Evolutionary conservation across 176 grass and related monocot genomes (phyloP), one percentile per base, ranked within the genome.

Genomic region (Aegilops bicornis): DNA sequence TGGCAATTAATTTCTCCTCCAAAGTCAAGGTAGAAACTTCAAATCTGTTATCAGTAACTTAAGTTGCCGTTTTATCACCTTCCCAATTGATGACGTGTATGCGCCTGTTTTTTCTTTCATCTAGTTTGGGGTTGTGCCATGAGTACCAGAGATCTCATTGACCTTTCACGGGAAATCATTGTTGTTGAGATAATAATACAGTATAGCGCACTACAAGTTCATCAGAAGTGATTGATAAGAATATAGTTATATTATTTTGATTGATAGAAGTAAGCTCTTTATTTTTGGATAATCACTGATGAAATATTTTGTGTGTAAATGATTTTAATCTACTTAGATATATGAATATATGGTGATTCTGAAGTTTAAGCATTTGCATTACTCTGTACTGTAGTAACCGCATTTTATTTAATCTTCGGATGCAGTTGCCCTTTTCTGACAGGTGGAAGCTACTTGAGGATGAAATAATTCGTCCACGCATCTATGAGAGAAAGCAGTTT

Each of bases 361-460:
- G 66, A 69, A 86, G 10, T 67, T 85, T 81, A 52, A 80, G 56
- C 3, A 37, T 54, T 60, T 69, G 43, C n/a, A n/a, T 23, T 72
- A 54, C 32, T 79, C 32, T 79, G 56, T 24, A 79, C 54, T 79
- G 32, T 60, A 79, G 54, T 61, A 10, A 14, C 24, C 8, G 9
- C 47, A 10, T 11, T 76, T 56, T 54, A 54, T 77, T 77, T 56
- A 32, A 77, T 86, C 76, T 89, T 40, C 36, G 76, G 77, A 77
- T 84, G 87, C 80, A 99, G 97, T 81, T 94, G 83, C 97, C 97
- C 2, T 98, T 98, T 81, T 92, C 97, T 75, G 97, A 98, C 54
- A 94, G 97, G 72, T 98, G 97, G 97, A 96, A 91, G 79, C 88
- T 96, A 81, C 92, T 99, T 31, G 97, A 99, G 85, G 94, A 99